Percentiles rank a stretch among this genome's conserved stretches.
These are phyloP conservation scores for Calonectria fujianensis DNA, from an alignment of 2,329 filamentous ascomycete species.

Conservation along the genomic window DNA sequence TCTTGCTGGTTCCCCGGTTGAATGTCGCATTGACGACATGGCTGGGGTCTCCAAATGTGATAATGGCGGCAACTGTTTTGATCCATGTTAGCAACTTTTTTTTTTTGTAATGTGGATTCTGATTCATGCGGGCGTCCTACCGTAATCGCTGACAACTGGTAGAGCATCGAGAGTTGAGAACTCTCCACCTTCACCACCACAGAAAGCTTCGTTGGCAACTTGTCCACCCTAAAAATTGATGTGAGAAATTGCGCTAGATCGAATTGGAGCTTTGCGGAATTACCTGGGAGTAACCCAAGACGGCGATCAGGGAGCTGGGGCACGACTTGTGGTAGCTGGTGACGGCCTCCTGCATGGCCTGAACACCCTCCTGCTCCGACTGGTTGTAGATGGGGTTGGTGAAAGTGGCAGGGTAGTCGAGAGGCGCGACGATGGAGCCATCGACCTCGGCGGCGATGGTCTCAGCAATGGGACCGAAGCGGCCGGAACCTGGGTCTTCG, in stretches of 20 bases:
- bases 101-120: conserved; percentile 39
- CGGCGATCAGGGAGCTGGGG: conserved; percentile 63
- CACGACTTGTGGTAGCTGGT: conserved; percentile 59
- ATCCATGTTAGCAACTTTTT: conserved; percentile 24
- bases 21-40: conserved; percentile 61
- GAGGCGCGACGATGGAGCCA: conserved; percentile 58
- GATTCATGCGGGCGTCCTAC: conserved; percentile 52
- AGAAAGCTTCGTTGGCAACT: conserved; percentile 61
- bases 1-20: conserved; percentile 61
- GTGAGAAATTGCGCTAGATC: conserved; percentile 42
- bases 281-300: conserved; percentile 66
- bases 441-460: conserved; percentile 58
- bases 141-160: conserved; percentile 56
- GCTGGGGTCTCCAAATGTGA: conserved; percentile 65
- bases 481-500: conserved; percentile 60
- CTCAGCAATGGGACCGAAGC: conserved; percentile 58
- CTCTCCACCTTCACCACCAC: conserved; percentile 57
- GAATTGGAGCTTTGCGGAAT: background rate
- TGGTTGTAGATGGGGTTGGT: conserved; percentile 57
- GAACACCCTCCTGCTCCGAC: conserved; percentile 60
- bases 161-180: conserved; percentile 57
- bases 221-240: conserved; percentile 60
- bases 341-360: conserved; percentile 57
- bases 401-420: conserved; percentile 64
- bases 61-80: conserved; percentile 62